Percentiles rank a stretch among this genome's conserved stretches.
Conservation (phyloP, 768 basidiomycete species). For the Auricularia heimuer region DNA sequence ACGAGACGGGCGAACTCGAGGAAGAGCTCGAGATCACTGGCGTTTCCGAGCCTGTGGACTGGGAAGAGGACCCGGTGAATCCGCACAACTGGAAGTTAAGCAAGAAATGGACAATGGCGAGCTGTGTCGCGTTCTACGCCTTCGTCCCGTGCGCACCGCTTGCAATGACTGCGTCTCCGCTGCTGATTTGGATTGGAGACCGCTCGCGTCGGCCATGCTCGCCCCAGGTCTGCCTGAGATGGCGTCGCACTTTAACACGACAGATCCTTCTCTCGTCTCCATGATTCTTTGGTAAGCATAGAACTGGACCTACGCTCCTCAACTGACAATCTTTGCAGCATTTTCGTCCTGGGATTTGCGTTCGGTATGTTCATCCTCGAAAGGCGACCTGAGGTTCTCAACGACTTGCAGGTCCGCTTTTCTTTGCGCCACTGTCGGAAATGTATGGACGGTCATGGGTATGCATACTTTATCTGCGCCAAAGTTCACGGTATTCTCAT, state of each 20-base stretch:
- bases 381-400: constrained; percentile 48
- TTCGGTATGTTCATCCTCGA: constrained; percentile 39
- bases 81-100: constrained; percentile 53
- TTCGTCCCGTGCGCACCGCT: constrained; percentile 18
- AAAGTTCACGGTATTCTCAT: too few relatives aligned
- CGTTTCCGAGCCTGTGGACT: constrained; percentile 16
- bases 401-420: constrained; percentile 14
- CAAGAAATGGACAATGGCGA: constrained; percentile 43
- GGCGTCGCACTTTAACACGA: constrained; percentile 18
- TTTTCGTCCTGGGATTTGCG: constrained; percentile 42
- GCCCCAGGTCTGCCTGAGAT: constrained; percentile 55
- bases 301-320: neutral
- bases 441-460: constrained; percentile 48
- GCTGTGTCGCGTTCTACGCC: constrained; percentile 21
- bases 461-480: constrained; percentile 8
- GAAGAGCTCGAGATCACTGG: neutral
- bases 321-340: constrained; percentile 16
- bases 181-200: constrained; percentile 26
- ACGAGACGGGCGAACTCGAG: neutral
- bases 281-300: neutral
- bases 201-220: constrained; percentile 55
- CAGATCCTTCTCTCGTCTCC: constrained; percentile 24
- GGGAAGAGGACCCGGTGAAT: constrained; percentile 51
- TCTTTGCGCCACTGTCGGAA: constrained; percentile 57
- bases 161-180: constrained; percentile 27